Percentiles rank a stretch among this genome's conserved stretches.
Evolutionary conservation across 2,329 filamentous ascomycete species (phyloP).

Genomic region (Nigrospora oryzae): DNA sequence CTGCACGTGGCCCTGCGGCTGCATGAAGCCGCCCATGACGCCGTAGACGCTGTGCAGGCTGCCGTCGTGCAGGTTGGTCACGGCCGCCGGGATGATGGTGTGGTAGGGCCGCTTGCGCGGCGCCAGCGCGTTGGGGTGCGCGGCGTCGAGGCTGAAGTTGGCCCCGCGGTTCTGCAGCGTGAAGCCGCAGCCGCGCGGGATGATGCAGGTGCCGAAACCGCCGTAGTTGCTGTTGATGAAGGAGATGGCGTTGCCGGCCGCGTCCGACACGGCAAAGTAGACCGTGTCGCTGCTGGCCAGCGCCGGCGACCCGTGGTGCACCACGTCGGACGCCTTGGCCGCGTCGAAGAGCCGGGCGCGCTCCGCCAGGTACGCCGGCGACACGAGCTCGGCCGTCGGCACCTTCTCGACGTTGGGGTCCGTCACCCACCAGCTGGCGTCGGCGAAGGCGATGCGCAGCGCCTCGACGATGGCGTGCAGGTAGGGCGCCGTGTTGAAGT

Average conservation of each 20-base stretch:
- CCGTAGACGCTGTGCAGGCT: conserved; percentile 81
- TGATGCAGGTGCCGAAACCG: conserved; percentile 80
- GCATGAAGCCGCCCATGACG: conserved; percentile 98
- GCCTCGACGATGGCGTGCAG: conserved; percentile 84
- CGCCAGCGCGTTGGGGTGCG: conserved; percentile 72
- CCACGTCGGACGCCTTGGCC: conserved; percentile 46
- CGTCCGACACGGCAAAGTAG: conserved; percentile 82
- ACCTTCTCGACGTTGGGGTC: conserved; percentile 69
- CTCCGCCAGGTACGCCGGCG: conserved; percentile 63
- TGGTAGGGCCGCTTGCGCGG: conserved; percentile 89
- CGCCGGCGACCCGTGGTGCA: conserved; percentile 63
- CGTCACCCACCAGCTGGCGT: conserved; percentile 82
- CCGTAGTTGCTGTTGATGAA: conserved; percentile 96
- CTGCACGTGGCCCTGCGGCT: conserved; percentile 93
- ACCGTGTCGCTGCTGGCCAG: conserved; percentile 86
- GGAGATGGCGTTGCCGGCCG: conserved; percentile 78
- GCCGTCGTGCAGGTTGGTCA: conserved; percentile 68
- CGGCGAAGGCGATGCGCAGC: conserved; percentile 82
- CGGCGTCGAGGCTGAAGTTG: conserved; percentile 66
- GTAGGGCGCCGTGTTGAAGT: conserved; percentile 77
- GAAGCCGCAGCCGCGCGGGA: conserved; percentile 82
- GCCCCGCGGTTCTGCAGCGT: conserved; percentile 88
- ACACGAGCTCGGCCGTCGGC: conserved; percentile 62
- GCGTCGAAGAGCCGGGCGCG: conserved; percentile 53
- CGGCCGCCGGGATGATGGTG: conserved; percentile 90